A percentile compares a stretch with the other conserved stretches of the same genome.
phyloP scores from a whole-genome alignment of 2,329 filamentous ascomycete genomes.

The Cladosporium sp. region DNA sequence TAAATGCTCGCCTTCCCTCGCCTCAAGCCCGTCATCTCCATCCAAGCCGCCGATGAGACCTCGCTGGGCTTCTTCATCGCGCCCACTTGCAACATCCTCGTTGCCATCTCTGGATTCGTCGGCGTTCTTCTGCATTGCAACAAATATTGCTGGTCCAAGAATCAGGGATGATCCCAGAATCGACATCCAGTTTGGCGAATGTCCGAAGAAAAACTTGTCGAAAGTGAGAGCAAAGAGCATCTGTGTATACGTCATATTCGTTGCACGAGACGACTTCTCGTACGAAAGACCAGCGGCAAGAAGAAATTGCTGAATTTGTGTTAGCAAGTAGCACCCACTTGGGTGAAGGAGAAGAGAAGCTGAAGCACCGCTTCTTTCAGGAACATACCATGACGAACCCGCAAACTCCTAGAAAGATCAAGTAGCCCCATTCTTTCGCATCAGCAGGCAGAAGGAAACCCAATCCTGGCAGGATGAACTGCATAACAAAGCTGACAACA shows the following conservation, averaged over 20 bases:
- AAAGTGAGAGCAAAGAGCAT: slow-evolving; percentile 65
- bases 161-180: slow-evolving; percentile 61
- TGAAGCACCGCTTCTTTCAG: background rate
- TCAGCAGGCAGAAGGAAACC: slow-evolving; percentile 54
- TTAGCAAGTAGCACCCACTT: background rate
- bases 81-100: background rate
- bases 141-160: slow-evolving; percentile 61
- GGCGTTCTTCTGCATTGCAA: slow-evolving; percentile 52
- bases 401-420: slow-evolving; percentile 65
- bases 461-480: slow-evolving; percentile 54
- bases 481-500: slow-evolving; percentile 59
- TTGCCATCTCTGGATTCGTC: slow-evolving; percentile 17
- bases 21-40: background rate
- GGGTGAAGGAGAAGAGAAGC: background rate
- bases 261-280: slow-evolving; percentile 61
- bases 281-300: slow-evolving; percentile 71
- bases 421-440: slow-evolving; percentile 59
- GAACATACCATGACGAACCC: slow-evolving; percentile 65
- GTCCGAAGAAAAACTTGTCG: slow-evolving; percentile 61
- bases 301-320: slow-evolving; percentile 63
- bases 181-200: slow-evolving; percentile 53
- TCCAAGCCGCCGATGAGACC: slow-evolving; percentile 13
- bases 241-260: slow-evolving; percentile 65
- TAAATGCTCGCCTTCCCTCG: background rate
- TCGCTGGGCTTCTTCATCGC: slow-evolving; percentile 24